Conservation (phyloP, 2,329 filamentous ascomycete genomes). For the Neonectria hederae region DNA sequence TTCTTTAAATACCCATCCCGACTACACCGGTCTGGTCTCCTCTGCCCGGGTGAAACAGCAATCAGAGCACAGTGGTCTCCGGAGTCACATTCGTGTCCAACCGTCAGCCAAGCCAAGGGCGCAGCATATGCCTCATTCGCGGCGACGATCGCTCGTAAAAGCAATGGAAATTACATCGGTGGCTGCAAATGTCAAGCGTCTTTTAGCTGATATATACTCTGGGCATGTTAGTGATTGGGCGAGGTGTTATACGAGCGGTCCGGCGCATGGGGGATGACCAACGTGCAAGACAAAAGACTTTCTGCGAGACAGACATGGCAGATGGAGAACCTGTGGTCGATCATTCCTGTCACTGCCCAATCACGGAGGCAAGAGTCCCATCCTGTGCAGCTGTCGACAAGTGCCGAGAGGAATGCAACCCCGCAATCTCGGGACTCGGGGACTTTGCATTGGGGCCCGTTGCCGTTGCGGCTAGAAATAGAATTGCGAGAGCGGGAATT, state of each 20-base stretch:
- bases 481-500: background rate
- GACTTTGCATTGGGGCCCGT: background rate
- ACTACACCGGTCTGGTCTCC: background rate
- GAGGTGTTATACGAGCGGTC: background rate
- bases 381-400: background rate
- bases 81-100: background rate
- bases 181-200: background rate
- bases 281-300: background rate
- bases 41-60: background rate
- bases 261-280: background rate
- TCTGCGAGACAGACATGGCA: background rate
- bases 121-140: background rate
- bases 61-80: background rate
- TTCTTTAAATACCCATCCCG: background rate
- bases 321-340: slow-evolving; percentile 1
- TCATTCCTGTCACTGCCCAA: background rate
- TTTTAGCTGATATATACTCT: background rate
- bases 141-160: background rate
- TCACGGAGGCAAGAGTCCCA: background rate
- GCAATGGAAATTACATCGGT: background rate
- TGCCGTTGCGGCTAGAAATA: slow-evolving; percentile 14
- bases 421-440: slow-evolving; percentile 1
- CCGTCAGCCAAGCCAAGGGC: background rate
- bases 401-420: slow-evolving; percentile 1
- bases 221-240: background rate